phyloP scores from a whole-genome alignment of 192 early-diverging fungal species.

The Cetraspora pellucida region DNA sequence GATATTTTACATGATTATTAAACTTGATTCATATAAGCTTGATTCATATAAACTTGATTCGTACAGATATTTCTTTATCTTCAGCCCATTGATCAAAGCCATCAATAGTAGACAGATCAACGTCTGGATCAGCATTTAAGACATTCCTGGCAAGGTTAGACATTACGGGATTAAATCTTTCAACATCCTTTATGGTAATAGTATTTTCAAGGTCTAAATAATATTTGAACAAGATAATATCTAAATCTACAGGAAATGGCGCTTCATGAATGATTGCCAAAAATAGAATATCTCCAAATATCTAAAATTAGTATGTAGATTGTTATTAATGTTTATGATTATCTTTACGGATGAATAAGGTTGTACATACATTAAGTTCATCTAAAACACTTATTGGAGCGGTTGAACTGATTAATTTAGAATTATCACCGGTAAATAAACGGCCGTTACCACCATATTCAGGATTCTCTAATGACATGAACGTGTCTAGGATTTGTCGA shows the following conservation, averaged over 20 bases:
- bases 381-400: neutral
- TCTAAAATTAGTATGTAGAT: neutral
- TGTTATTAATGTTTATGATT: neutral
- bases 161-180: neutral
- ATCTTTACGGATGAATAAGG: neutral
- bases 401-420: neutral
- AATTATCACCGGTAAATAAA: neutral
- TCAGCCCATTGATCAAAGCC: neutral
- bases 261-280: neutral
- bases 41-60: neutral
- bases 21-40: too few relatives aligned
- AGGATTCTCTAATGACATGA: neutral
- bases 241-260: neutral
- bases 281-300: constrained; percentile 5
- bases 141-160: neutral
- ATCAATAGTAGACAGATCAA: neutral
- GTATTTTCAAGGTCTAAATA: neutral
- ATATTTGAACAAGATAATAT: neutral
- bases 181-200: neutral
- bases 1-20: neutral
- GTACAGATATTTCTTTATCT: neutral
- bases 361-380: neutral
- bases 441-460: neutral
- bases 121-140: neutral
- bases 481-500: neutral